These are phyloP conservation scores for Teunomyces pallodes DNA, from an alignment of 805 yeast species.

Conservation along the genomic window DNA sequence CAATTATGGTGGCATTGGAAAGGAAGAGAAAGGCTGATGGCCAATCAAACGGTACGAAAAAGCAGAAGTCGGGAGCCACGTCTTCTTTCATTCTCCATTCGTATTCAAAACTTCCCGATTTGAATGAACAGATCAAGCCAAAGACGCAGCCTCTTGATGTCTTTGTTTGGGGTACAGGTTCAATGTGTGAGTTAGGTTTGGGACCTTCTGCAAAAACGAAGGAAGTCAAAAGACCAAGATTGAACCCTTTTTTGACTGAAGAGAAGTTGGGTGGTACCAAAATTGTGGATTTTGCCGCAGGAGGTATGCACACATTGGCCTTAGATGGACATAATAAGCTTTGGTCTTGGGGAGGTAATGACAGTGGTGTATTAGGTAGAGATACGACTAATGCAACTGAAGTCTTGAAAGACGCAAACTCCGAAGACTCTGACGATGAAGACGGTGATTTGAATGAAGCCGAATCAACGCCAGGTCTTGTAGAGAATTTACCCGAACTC, in stretches of 20 bases:
- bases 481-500: conserved; percentile 59
- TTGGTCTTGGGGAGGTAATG: conserved; percentile 99
- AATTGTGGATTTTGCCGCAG: conserved; percentile 85
- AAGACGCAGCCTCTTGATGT: conserved; percentile 60
- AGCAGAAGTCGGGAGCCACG: conserved; percentile 24
- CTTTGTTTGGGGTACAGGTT: conserved; percentile 94
- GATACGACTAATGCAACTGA: conserved; percentile 66
- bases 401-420: conserved; percentile 63
- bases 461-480: conserved; percentile 85
- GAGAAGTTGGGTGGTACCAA: conserved; percentile 51
- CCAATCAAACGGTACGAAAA: conserved; percentile 20
- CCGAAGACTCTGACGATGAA: conserved; percentile 52
- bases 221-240: conserved; percentile 93
- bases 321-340: conserved; percentile 69
- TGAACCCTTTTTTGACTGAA: conserved; percentile 69
- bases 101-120: conserved; percentile 44
- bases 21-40: conserved; percentile 32
- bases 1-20: conserved; percentile 42
- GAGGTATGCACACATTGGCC: conserved; percentile 93
- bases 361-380: conserved; percentile 87
- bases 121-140: conserved; percentile 38
- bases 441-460: conserved; percentile 85
- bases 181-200: conserved; percentile 96
- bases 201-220: conserved; percentile 92
- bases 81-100: conserved; percentile 48